Evolutionary conservation across 2,329 filamentous ascomycete species (phyloP).

Genomic region (Fusarium bulbicola): DNA sequence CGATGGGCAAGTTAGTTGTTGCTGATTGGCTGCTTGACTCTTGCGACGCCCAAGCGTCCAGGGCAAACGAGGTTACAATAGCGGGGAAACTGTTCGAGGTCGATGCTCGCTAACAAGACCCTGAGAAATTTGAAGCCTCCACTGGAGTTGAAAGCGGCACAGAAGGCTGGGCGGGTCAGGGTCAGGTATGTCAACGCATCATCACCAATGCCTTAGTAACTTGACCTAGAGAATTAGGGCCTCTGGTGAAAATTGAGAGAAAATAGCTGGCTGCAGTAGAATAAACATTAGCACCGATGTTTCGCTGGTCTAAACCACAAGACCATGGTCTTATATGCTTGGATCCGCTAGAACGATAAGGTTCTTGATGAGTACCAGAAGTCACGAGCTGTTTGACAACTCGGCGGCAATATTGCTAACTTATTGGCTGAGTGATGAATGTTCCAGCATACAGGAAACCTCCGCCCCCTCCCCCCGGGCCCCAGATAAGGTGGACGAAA

Average conservation of each 20-base stretch:
- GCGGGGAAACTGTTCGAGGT: constrained; percentile 19
- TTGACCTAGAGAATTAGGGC: constrained; percentile 7
- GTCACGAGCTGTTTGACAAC: background rate
- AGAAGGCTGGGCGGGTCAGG: background rate
- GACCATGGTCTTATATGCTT: background rate
- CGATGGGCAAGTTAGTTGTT: constrained; percentile 7
- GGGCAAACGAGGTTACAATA: constrained; percentile 16
- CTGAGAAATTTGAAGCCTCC: constrained; percentile 6
- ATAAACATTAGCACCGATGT: background rate
- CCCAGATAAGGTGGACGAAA: background rate
- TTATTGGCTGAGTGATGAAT: constrained; percentile 6
- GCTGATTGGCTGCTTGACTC: constrained; percentile 14
- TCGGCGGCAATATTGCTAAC: background rate
- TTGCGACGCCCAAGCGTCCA: background rate
- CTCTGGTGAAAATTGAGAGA: background rate
- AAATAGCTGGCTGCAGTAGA: background rate
- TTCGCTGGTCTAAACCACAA: background rate
- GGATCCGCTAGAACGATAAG: background rate
- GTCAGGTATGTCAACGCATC: constrained; percentile 17
- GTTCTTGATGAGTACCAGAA: constrained; percentile 5
- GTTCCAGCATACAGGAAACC: constrained; percentile 17
- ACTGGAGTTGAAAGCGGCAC: constrained; percentile 16
- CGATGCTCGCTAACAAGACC: constrained; percentile 17
- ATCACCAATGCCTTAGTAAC: constrained; percentile 9
- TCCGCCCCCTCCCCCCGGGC: background rate